Evolutionary conservation across 257 asterid species (phyloP).

Genomic region (Marsdenia floribunda): DNA sequence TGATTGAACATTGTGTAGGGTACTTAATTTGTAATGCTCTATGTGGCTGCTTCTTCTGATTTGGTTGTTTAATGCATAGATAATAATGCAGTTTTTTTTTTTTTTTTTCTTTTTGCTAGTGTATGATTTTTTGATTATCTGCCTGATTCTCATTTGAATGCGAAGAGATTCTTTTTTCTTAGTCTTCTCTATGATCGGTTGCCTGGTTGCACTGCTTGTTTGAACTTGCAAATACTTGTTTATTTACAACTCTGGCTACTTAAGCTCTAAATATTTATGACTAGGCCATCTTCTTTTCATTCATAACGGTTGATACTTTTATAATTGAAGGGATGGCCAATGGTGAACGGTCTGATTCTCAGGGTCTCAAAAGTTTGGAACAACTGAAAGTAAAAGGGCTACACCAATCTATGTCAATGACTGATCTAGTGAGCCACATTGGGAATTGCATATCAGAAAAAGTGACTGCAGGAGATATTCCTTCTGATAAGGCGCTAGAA

Average conservation of each 20-base stretch:
- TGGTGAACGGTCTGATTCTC: constrained; percentile 20
- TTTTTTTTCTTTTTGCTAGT: too few species aligned
- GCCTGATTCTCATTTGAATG: too few species aligned
- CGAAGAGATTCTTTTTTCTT: too few species aligned
- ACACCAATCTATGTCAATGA: constrained; percentile 55
- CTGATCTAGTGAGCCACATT: constrained; percentile 62
- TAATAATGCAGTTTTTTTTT: neutral
- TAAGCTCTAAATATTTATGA: neutral
- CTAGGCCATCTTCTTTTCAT: constrained; percentile 16
- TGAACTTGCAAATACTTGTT: too few species aligned
- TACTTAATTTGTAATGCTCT: neutral
- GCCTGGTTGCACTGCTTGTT: neutral
- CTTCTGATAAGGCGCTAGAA: constrained; percentile 49
- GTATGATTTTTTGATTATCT: neutral
- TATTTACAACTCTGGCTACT: neutral
- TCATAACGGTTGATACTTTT: constrained; percentile 41
- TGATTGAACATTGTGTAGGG: neutral
- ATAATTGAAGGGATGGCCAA: constrained; percentile 38
- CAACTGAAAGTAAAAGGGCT: constrained; percentile 34
- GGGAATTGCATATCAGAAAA: constrained; percentile 59
- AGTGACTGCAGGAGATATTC: constrained; percentile 51
- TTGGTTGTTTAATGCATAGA: neutral
- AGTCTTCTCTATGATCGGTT: neutral
- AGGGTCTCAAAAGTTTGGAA: constrained; percentile 27
- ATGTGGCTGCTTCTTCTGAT: neutral